A percentile compares a stretch with the other conserved stretches of the same genome.
phyloP scores from a whole-genome alignment of 768 basidiomycete genomes.

The Boletus rufocinnamomeus region DNA sequence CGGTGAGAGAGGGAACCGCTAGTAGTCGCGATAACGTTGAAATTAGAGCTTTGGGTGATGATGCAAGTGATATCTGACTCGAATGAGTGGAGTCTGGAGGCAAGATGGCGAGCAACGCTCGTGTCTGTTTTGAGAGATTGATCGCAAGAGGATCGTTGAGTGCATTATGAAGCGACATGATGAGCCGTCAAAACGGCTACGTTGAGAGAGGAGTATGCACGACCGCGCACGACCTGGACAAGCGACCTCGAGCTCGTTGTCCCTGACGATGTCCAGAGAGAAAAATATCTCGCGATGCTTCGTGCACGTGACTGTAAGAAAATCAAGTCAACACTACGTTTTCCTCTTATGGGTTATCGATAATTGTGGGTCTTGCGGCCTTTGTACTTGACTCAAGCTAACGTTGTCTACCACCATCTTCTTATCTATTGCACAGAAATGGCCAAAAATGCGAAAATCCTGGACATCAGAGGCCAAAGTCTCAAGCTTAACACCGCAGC shows the following conservation, averaged over 20 bases:
- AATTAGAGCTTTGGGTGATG: constrained; percentile 48
- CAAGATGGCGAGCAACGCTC: constrained; percentile 45
- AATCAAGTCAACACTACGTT: background rate
- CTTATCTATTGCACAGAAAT: constrained; percentile 12
- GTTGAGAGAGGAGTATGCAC: background rate
- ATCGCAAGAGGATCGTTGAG: constrained; percentile 60
- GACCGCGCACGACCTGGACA: background rate
- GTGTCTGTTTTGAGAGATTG: constrained; percentile 57
- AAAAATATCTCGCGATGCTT: constrained; percentile 8
- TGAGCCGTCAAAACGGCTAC: background rate
- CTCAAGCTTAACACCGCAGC: constrained; percentile 78
- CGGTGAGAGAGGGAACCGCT: constrained; percentile 60
- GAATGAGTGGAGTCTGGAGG: constrained; percentile 45
- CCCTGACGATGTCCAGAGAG: background rate
- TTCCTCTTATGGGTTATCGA: constrained; percentile 27
- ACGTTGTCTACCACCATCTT: background rate
- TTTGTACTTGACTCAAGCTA: background rate
- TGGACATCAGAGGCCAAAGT: constrained; percentile 33
- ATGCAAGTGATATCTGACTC: constrained; percentile 39
- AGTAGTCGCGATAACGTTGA: constrained; percentile 60
- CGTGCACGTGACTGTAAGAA: constrained; percentile 26
- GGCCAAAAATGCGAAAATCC: constrained; percentile 18
- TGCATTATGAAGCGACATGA: constrained; percentile 11
- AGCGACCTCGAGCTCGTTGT: constrained; percentile 2
- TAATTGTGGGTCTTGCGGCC: background rate